phyloP scores from a whole-genome alignment of 306 rosid genomes.

The Canavalia gladiata region DNA sequence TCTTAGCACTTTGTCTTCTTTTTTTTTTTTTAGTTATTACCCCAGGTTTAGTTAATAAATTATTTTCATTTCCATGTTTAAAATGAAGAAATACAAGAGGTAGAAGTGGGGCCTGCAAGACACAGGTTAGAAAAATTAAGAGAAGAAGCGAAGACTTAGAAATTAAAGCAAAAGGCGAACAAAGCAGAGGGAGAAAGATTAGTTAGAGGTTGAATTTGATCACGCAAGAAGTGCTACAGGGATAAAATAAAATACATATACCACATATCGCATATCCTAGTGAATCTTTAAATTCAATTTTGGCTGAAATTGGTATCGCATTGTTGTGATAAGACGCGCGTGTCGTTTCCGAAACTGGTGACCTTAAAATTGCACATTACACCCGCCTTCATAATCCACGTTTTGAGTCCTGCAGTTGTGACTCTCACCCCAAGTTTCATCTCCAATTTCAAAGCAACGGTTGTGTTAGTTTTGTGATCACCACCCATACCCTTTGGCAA shows the following conservation, averaged over 20 bases:
- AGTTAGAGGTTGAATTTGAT: background rate
- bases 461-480: background rate
- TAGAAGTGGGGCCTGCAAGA: background rate
- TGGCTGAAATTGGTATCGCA: slow-evolving; percentile 48
- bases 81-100: background rate
- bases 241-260: background rate
- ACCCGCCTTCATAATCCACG: slow-evolving; percentile 47
- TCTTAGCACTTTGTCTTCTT: background rate
- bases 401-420: background rate
- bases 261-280: background rate
- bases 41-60: background rate
- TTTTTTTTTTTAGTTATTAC: background rate
- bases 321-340: slow-evolving; percentile 42
- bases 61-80: background rate
- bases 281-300: background rate
- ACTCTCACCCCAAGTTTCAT: slow-evolving; percentile 49
- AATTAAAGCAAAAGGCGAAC: background rate
- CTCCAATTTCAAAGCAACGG: slow-evolving; percentile 34
- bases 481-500: slow-evolving; percentile 40
- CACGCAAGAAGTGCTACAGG: background rate
- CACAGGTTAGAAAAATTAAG: background rate
- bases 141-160: background rate
- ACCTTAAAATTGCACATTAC: slow-evolving; percentile 59
- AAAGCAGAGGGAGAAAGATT: background rate
- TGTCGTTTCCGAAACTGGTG: background rate